phyloP scores from a whole-genome alignment of 169 alveolate species.

The Eimeria sp. region DNA sequence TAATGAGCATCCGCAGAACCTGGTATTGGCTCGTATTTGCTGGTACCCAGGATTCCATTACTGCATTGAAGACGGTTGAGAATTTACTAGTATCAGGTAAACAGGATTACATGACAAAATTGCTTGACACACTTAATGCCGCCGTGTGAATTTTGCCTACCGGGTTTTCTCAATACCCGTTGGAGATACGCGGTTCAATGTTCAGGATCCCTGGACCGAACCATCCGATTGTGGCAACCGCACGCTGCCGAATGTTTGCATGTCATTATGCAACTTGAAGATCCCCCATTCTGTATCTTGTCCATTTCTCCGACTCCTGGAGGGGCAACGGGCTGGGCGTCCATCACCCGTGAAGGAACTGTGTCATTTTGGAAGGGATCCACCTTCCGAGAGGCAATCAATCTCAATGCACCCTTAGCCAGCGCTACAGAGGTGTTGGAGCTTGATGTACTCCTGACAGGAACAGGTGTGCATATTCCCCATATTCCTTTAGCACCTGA shows the following conservation, averaged over 20 bases:
- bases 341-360: constrained; percentile 37
- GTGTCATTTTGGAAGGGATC: constrained; percentile 66
- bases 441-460: constrained; percentile 31
- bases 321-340: neutral
- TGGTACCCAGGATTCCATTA: constrained; percentile 42
- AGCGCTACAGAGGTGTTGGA: constrained; percentile 46
- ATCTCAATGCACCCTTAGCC: constrained; percentile 30
- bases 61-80: constrained; percentile 64
- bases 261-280: constrained; percentile 41
- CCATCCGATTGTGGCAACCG: constrained; percentile 56
- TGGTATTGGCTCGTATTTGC: neutral
- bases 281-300: constrained; percentile 50
- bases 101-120: neutral
- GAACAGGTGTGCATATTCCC: constrained; percentile 34
- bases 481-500: neutral
- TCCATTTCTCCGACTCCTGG: neutral
- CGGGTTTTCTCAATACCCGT: too few relatives aligned
- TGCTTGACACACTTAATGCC: neutral
- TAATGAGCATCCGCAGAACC: neutral
- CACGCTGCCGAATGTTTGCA: constrained; percentile 47
- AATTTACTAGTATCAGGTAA: constrained; percentile 36
- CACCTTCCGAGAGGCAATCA: constrained; percentile 22
- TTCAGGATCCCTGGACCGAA: constrained; percentile 64
- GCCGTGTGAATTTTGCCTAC: neutral
- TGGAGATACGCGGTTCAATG: neutral